phyloP scores from a whole-genome alignment of 2,329 filamentous ascomycete species.

The Arthrobotrys conoides region DNA sequence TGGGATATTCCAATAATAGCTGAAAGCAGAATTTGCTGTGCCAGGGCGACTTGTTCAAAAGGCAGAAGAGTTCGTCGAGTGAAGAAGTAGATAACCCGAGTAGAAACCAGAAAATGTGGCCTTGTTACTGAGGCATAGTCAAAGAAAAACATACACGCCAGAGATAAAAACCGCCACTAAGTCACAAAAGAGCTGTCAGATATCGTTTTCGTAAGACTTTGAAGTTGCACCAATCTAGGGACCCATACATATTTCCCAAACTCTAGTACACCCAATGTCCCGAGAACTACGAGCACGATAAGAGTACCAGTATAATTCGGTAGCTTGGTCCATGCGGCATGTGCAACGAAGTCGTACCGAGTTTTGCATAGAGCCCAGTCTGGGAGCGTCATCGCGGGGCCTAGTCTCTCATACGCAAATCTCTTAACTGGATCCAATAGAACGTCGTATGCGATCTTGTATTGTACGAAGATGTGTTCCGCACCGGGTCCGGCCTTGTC shows the following conservation, averaged over 20 bases:
- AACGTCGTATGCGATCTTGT: constrained; percentile 87
- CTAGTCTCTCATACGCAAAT: constrained; percentile 92
- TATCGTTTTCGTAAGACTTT: not conserved
- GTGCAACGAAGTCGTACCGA: constrained; percentile 79
- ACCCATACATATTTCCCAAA: constrained; percentile 73
- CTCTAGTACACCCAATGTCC: constrained; percentile 77
- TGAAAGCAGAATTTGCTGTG: constrained; percentile 82
- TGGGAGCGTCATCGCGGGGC: constrained; percentile 74
- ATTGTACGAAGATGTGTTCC: constrained; percentile 78
- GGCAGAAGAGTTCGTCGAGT: constrained; percentile 76
- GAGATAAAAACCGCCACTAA: constrained; percentile 70
- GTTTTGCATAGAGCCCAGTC: constrained; percentile 77
- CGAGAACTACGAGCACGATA: constrained; percentile 74
- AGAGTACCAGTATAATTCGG: constrained; percentile 76
- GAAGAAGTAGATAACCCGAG: constrained; percentile 69
- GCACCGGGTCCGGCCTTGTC: constrained; percentile 77
- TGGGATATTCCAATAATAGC: constrained; percentile 87
- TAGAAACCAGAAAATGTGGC: constrained; percentile 68
- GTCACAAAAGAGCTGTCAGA: not conserved
- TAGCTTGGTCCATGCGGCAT: constrained; percentile 75
- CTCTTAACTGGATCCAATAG: constrained; percentile 81
- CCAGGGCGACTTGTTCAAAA: constrained; percentile 84
- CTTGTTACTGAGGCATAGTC: constrained; percentile 69
- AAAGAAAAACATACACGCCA: constrained; percentile 72
- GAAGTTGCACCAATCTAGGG: not conserved